These are phyloP conservation scores for Pseudogymnoascus sp. DNA, from an alignment of 2,329 filamentous ascomycete species.

Conservation along the genomic window DNA sequence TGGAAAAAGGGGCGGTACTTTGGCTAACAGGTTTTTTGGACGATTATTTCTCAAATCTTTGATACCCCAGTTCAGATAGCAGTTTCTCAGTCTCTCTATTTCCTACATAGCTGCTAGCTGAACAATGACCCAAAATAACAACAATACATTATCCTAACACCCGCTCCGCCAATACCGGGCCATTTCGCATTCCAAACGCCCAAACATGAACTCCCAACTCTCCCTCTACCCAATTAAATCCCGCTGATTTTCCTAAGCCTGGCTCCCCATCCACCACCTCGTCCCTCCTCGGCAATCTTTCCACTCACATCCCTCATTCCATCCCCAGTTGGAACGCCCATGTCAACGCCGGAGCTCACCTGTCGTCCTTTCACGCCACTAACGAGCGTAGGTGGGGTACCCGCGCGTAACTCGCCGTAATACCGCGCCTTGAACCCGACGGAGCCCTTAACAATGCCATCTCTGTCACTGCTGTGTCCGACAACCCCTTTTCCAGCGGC, in stretches of 20 bases:
- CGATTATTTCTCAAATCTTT: neutral
- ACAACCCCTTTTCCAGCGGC: neutral
- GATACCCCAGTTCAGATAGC: neutral
- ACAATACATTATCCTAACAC: conserved; percentile 1
- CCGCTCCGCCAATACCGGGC: conserved; percentile 3
- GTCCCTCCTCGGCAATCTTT: conserved; percentile 63
- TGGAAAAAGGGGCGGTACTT: neutral
- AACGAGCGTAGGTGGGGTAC: conserved; percentile 45
- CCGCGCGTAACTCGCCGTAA: conserved; percentile 49
- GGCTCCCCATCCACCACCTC: conserved; percentile 23
- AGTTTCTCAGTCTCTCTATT: neutral
- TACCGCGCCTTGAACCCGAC: conserved; percentile 33
- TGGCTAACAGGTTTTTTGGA: neutral
- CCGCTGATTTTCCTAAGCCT: conserved; percentile 33
- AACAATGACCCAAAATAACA: neutral
- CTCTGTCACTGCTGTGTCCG: conserved; percentile 1
- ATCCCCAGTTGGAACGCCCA: conserved; percentile 28
- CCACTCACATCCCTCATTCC: conserved; percentile 58
- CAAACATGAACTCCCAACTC: neutral
- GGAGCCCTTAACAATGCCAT: conserved; percentile 1
- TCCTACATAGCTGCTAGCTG: conserved; percentile 1
- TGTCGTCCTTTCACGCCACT: conserved; percentile 35
- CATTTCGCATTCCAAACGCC: neutral
- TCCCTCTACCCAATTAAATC: neutral
- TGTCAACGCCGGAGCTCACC: conserved; percentile 52